A percentile compares a stretch with the other conserved stretches of the same genome.
Evolutionary conservation across 148 eudicot species (phyloP).

Genomic region (Rhododendron williamsianum): DNA sequence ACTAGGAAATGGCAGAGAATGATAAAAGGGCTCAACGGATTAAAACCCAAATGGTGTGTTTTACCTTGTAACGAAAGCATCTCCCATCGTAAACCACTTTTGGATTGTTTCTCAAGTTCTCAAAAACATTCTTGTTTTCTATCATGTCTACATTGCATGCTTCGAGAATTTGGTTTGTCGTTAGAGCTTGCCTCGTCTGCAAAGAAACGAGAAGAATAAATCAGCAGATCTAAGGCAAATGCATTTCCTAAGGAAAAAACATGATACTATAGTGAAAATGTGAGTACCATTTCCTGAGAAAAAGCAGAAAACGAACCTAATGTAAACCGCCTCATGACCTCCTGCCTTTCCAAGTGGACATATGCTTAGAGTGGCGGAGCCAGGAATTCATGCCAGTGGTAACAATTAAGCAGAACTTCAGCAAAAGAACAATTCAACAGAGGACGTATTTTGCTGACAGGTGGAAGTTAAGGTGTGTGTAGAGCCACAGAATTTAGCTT

Average conservation of each 20-base stretch:
- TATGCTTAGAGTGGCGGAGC: not conserved
- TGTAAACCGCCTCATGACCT: not conserved
- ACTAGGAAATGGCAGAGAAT: not conserved
- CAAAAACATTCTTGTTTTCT: slow-evolving; percentile 61
- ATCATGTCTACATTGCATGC: slow-evolving; percentile 58
- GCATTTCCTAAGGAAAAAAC: too few relatives aligned
- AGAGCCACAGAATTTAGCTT: too few relatives aligned
- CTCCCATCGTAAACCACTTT: slow-evolving; percentile 65
- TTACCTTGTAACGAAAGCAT: slow-evolving; percentile 74
- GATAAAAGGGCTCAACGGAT: not conserved
- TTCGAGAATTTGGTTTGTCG: slow-evolving; percentile 67
- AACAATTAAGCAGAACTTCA: not conserved
- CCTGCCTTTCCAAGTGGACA: not conserved
- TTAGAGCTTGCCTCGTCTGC: slow-evolving; percentile 66
- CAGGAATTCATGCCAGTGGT: not conserved
- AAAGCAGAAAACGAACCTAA: not conserved
- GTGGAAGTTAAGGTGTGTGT: too few relatives aligned
- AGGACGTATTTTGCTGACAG: not conserved
- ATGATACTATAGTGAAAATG: not conserved
- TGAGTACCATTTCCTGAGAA: not conserved
- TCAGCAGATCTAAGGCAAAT: not conserved
- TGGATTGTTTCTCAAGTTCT: slow-evolving; percentile 69
- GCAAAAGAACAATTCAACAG: too few relatives aligned
- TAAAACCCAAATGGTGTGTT: not conserved
- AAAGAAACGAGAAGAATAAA: not conserved